Evolutionary conservation across 768 basidiomycete species (phyloP), one percentile per base, ranked within the genome.

Genomic region (Clavaria fumosa): DNA sequence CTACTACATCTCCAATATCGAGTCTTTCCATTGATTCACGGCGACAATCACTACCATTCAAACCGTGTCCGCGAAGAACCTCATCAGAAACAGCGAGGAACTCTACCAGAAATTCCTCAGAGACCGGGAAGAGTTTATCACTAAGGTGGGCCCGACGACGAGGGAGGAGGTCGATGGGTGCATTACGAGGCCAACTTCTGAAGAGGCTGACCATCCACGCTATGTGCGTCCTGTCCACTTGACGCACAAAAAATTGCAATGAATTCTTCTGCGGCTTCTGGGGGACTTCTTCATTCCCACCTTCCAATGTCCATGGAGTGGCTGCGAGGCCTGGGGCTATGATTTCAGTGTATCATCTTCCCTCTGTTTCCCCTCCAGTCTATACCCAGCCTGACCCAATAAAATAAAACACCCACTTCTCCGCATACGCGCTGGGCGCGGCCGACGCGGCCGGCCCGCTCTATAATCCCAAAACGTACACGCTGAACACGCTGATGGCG

Each of bases 291-390:
- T 69, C 51, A 63, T 64, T 18, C 59, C 68, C 1, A 57, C 68
- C 4, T 70, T 62, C 52, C 63, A 64, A 47, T 72, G 69, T 49
- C 67, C 69, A 5, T 66, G 67, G 43, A 62, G 67, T 42, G 38
- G 60, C 33, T 77, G 76, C 46, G 50, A 73, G 48, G 61, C 78
- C 4, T 78, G 66, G 62, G 72, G 74, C 2, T 79, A 75, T 40
- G 76, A 77, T 47, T 69, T 57, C 40, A 57, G 56, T 18, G 59
- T 61, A 19, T 55, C 55, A 9, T 28, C 26, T 28, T 9, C 14
- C 9, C 26, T 9, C 14, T n/a, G n/a, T n/a, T n/a, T n/a, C n/a
- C n/a, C 26, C 14, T 28, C 14, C 26, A 28, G 26, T 28, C 26
- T 9, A 28, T 9, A 28, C n/a, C n/a, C n/a, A n/a, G n/a, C n/a